Conservation (phyloP, 495 filamentous ascomycete genomes). For the Poronia punctata region DNA sequence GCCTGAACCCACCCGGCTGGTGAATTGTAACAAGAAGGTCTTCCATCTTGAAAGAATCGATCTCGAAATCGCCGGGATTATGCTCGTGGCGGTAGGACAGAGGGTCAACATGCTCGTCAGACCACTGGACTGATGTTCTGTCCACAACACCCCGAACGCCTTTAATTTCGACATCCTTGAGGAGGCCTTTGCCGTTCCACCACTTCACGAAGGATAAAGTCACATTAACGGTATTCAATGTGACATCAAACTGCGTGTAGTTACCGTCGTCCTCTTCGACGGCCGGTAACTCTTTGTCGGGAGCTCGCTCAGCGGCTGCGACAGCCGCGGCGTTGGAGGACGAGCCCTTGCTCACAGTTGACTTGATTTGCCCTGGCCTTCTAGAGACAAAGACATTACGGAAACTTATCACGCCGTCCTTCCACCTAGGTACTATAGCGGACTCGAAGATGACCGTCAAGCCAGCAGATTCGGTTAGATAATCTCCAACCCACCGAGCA, state of each 20-base stretch:
- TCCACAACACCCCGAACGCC: constrained; percentile 96
- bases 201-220: constrained; percentile 96
- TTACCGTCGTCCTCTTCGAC: constrained; percentile 80
- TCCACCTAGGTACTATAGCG: constrained; percentile 94
- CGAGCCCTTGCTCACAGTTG: constrained; percentile 88
- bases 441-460: constrained; percentile 97
- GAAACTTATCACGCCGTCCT: constrained; percentile 88
- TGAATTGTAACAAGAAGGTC: constrained; percentile 89
- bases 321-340: constrained; percentile 77
- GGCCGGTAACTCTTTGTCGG: constrained; percentile 26
- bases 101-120: constrained; percentile 69
- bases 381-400: constrained; percentile 94
- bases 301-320: constrained; percentile 64
- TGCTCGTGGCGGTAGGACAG: constrained; percentile 80
- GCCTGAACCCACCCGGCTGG: constrained; percentile 82
- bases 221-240: constrained; percentile 91
- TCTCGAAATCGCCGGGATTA: constrained; percentile 88
- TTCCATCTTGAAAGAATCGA: constrained; percentile 91
- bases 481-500: constrained; percentile 88
- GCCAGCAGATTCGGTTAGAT: constrained; percentile 88
- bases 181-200: constrained; percentile 91
- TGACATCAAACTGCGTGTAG: constrained; percentile 95
- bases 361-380: constrained; percentile 69
- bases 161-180: constrained; percentile 87
- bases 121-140: constrained; percentile 70